Base-by-base conservation (phyloP, 2,329 filamentous ascomycete species). In the Fusarium duplospermum region DNA sequence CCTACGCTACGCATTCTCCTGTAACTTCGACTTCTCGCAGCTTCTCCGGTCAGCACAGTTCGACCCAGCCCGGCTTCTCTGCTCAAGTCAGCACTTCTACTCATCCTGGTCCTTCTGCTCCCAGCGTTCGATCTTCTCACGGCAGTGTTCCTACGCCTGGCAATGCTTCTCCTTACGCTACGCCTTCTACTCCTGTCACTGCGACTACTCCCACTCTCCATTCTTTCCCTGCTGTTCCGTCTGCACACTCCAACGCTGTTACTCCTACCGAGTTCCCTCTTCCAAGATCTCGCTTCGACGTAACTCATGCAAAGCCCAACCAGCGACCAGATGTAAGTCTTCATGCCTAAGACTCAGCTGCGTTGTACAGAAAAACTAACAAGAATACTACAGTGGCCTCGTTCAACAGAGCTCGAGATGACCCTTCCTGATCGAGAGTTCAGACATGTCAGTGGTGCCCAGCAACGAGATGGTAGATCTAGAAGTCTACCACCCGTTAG, bases 401-500 rank as follows among this genome's bases (percentile, higher is more conserved):
- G 40, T 22, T 13, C 45, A 9, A 14, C 35, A 33, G 33, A 31
- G 11, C n/a, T 22, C 2, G 16, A 70, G 31, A 64, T 18, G 10
- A 35, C 57, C 14, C 62, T 59, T 11, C 16, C 52, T 14, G 20
- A 14, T 35, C 31, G 27, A 29, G 52, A 59, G 10, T 40, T 45
- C 38, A 54, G 59, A 47, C 31, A 27, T 54, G 20, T 13, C 59
- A 62, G 31, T 40, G 35, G 36, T 58, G 24, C 56, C n/a, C 45
- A 62, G 20, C 36, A 54, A 14, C 50, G 24, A 69, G 31, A 24
- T 35, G 47, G 29, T 31, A 63, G 45, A 20, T 58, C 62, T 20
- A 62, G 65, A 13, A 65, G 20, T 22, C 54, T 59, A 27, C n/a
- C 52, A 18, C 29, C 67, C n/a, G 38, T 61, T 13, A 31, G 35